phyloP scores from a whole-genome alignment of 179 eudicot species.

The Spergularia azorica region DNA sequence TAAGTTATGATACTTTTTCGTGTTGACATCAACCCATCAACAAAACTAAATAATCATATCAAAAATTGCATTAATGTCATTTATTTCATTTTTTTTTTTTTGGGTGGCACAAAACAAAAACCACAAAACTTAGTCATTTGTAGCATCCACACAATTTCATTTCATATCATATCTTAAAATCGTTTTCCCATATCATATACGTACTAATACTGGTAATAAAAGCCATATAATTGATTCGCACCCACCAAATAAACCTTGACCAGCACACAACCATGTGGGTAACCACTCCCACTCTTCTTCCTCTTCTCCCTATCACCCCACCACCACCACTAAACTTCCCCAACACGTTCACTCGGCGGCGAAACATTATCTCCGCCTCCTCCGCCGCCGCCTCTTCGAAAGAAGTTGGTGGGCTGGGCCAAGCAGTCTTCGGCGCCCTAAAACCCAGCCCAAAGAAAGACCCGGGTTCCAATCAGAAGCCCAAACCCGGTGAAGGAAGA shows the following conservation, averaged over 20 bases:
- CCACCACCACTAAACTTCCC: slow-evolving; percentile 14
- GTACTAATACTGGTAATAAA: not conserved
- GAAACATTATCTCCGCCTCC: not conserved
- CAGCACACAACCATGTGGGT: slow-evolving; percentile 30
- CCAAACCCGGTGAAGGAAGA: not conserved
- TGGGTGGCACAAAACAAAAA: too few species aligned
- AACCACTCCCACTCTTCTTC: slow-evolving; percentile 16
- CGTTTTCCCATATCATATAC: too few species aligned
- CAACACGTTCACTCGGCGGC: not conserved
- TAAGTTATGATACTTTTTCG: too few species aligned
- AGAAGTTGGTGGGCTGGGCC: slow-evolving; percentile 30
- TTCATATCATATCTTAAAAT: too few species aligned
- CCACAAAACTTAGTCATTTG: too few species aligned
- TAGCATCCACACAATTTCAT: too few species aligned
- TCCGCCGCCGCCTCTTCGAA: slow-evolving; percentile 20
- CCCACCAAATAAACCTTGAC: not conserved
- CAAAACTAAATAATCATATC: too few species aligned
- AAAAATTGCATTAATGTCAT: too few species aligned
- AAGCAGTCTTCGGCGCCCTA: slow-evolving; percentile 24
- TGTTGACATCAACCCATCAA: too few species aligned
- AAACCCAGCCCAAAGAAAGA: slow-evolving; percentile 19
- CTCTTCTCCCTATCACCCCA: slow-evolving; percentile 2
- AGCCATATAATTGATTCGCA: not conserved
- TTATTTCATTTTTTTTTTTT: too few species aligned
- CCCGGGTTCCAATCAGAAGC: too few species aligned